Evolutionary conservation across 2,329 filamentous ascomycete species (phyloP).

Genomic region (Alternaria brassicae): DNA sequence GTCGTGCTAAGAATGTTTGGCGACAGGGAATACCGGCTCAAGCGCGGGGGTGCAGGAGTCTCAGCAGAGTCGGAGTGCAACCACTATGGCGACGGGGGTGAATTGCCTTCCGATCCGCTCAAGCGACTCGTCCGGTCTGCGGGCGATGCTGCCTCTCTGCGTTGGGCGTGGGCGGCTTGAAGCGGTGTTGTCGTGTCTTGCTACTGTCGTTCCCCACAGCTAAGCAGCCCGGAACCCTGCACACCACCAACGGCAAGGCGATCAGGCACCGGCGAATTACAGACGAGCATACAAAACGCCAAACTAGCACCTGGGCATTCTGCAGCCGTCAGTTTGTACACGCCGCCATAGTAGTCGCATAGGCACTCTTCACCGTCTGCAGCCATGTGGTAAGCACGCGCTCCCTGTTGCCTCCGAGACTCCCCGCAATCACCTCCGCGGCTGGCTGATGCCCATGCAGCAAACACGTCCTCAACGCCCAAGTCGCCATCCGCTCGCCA

Average conservation of each 20-base stretch:
- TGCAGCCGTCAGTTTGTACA: constrained; percentile 5
- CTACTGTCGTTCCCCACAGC: constrained; percentile 10
- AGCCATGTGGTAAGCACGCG: constrained; percentile 38
- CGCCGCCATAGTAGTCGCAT: neutral
- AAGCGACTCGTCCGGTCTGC: constrained; percentile 1
- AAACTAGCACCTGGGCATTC: constrained; percentile 4
- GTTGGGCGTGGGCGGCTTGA: constrained; percentile 4
- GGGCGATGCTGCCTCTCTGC: neutral
- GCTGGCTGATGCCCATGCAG: constrained; percentile 57
- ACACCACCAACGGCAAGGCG: constrained; percentile 16
- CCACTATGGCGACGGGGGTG: neutral
- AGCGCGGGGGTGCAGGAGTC: constrained; percentile 36
- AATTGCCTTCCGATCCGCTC: neutral
- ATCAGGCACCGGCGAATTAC: constrained; percentile 31
- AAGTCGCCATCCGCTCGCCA: constrained; percentile 92
- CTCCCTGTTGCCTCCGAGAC: constrained; percentile 15
- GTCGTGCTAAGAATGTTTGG: constrained; percentile 40
- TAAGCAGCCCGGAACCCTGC: constrained; percentile 17
- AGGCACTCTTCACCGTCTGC: constrained; percentile 7
- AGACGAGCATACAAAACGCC: constrained; percentile 5
- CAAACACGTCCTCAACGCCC: constrained; percentile 98
- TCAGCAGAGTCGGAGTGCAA: constrained; percentile 25
- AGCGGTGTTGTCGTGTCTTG: constrained; percentile 17
- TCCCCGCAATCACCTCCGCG: constrained; percentile 24
- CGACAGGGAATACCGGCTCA: constrained; percentile 25